Evolutionary conservation across 371 early-diverging fungal genomes (phyloP), one percentile per base, ranked within the genome.

Genomic region (Capillidium rhysosporum): DNA sequence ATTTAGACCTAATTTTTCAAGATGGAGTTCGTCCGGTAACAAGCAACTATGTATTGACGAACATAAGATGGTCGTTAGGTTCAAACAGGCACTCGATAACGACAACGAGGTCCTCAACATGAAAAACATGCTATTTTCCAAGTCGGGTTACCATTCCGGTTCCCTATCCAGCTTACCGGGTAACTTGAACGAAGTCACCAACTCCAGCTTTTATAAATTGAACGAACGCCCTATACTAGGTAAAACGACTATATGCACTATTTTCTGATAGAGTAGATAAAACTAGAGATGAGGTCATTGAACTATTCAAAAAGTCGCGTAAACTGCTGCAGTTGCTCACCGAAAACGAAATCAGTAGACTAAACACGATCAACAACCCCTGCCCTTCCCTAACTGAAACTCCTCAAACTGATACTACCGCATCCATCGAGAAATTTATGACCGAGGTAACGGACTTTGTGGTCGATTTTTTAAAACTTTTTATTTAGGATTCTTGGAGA

Each of bases 301-400:
- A 62, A 55, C 70, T 24, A 26, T 55, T 55, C 28, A 31, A 46
- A 40, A 46, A 75, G 49, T 74, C 64, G 28, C 71, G 75, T 26
- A 65, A 71, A 40, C 63, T 94, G 10, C 56, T 93, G 21, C 63
- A 86, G 45, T 58, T 93, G 12, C 75, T 96, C 30, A 61, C 89
- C 21, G 94, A 92, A 60, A 85, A 81, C 54, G 96, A 96, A 59
- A 60, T 94, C 34, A 71, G 77, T 39, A 79, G 86, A 18, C 64
- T 89, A 48, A 72, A 77, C 7, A 79, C 86, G 0, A 90, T 94
- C 90, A 72, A 70, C 52, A 79, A 79, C 40, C 89, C 91, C 0
- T 62, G 81, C 39, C 69, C 68, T 56, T 38, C 68, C 18, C 54
- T 69, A 30, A 70, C 70, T 41, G 61, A 75, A 49, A 61, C 64